A percentile compares a stretch with the other conserved stretches of the same genome.
Conservation (phyloP, 2,329 filamentous ascomycete genomes). For the Aspergillus sp. region DNA sequence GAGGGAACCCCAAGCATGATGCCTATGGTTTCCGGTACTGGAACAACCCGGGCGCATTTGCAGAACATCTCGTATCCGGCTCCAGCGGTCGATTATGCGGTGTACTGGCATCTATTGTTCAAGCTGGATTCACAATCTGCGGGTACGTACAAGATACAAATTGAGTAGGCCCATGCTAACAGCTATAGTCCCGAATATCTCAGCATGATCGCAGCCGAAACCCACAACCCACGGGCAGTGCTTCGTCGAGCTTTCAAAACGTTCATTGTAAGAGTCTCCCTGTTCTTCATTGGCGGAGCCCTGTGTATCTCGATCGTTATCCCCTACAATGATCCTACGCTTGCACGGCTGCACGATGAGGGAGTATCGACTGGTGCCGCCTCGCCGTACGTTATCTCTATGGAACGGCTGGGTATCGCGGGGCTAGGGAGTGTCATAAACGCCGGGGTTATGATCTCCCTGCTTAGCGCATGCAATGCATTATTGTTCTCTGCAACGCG, state of each 20-base stretch:
- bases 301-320: constrained; percentile 67
- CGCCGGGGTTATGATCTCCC: constrained; percentile 63
- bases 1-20: constrained; percentile 69
- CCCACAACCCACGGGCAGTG: constrained; percentile 62
- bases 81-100: constrained; percentile 52
- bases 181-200: constrained; percentile 55
- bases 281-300: constrained; percentile 70
- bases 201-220: constrained; percentile 60
- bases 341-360: constrained; percentile 35
- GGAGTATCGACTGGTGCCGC: constrained; percentile 1
- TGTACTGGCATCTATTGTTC: constrained; percentile 66
- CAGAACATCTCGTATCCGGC: constrained; percentile 59
- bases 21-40: constrained; percentile 68
- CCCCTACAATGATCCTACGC: constrained; percentile 60
- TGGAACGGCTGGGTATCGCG: constrained; percentile 59
- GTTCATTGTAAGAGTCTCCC: constrained; percentile 69
- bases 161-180: neutral
- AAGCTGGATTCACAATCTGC: constrained; percentile 56
- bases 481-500: constrained; percentile 62
- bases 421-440: constrained; percentile 67
- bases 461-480: constrained; percentile 63
- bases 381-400: constrained; percentile 64
- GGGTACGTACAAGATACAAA: neutral
- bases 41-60: constrained; percentile 62
- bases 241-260: constrained; percentile 70